Percentiles rank a stretch among this genome's conserved stretches.
Evolutionary conservation across 2,329 filamentous ascomycete genomes (phyloP).

Genomic region (Colletotrichum chlorophyti): DNA sequence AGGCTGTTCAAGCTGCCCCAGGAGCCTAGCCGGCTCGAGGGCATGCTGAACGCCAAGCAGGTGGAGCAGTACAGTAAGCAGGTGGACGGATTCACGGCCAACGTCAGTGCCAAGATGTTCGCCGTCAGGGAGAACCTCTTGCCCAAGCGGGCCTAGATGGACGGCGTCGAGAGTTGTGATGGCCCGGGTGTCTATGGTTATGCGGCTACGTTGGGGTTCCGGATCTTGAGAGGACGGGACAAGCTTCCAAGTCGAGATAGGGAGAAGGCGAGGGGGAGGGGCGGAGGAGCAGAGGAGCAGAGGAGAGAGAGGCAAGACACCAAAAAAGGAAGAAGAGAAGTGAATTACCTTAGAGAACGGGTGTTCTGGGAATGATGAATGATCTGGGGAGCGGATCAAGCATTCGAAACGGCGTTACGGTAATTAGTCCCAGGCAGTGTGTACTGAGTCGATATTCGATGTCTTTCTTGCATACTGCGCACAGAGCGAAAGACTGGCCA

Average conservation of each 20-base stretch:
- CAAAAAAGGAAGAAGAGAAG: slow-evolving; percentile 11
- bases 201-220: too few species aligned
- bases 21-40: slow-evolving; percentile 91
- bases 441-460: slow-evolving; percentile 30
- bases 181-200: too few species aligned
- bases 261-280: not conserved
- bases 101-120: slow-evolving; percentile 97
- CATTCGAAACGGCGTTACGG: slow-evolving; percentile 33
- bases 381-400: slow-evolving; percentile 32
- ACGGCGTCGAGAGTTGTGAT: too few species aligned
- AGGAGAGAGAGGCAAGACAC: slow-evolving; percentile 1
- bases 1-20: slow-evolving; percentile 96
- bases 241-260: not conserved
- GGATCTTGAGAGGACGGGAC: not conserved
- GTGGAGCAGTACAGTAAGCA: slow-evolving; percentile 98
- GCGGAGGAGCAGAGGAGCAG: slow-evolving; percentile 11
- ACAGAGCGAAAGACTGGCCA: not conserved
- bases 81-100: slow-evolving; percentile 93
- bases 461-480: slow-evolving; percentile 29
- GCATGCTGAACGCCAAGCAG: slow-evolving; percentile 93
- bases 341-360: slow-evolving; percentile 26
- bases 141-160: slow-evolving; percentile 52
- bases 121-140: slow-evolving; percentile 79
- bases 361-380: slow-evolving; percentile 30
- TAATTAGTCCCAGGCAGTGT: slow-evolving; percentile 30